A percentile compares a stretch with the other conserved stretches of the same genome.
Conservation (phyloP, 495 filamentous ascomycete genomes). For the Hypoxylon fragiforme region DNA sequence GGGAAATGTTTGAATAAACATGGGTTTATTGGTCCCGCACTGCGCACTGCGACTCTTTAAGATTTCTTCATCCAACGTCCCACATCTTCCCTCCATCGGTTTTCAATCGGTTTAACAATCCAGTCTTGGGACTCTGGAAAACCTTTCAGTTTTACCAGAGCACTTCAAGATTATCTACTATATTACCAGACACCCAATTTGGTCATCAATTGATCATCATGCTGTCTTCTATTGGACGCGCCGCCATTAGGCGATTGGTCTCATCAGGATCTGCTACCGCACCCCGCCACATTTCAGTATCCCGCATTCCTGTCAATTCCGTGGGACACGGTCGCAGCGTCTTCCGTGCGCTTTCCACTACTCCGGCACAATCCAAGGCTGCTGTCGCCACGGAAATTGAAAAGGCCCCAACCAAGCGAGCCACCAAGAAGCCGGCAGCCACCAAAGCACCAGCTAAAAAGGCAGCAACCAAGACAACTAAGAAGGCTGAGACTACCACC, state of each 20-base stretch:
- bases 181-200: background rate
- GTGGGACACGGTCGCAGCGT: conserved; percentile 6
- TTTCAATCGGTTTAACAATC: too few species aligned
- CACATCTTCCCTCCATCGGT: background rate
- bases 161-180: too few species aligned
- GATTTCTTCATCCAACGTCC: background rate
- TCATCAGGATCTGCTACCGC: conserved; percentile 23
- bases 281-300: conserved; percentile 15
- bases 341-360: conserved; percentile 37
- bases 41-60: background rate
- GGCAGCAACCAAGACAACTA: conserved; percentile 24
- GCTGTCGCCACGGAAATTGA: conserved; percentile 2
- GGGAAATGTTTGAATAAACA: background rate
- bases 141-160: background rate
- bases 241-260: conserved; percentile 35
- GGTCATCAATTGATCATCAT: conserved; percentile 31
- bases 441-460: conserved; percentile 26
- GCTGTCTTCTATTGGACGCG: conserved; percentile 43
- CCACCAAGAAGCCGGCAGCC: conserved; percentile 12
- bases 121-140: too few species aligned
- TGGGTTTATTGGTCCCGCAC: background rate
- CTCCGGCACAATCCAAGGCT: conserved; percentile 15
- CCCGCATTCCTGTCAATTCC: conserved; percentile 15
- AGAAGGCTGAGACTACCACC: too few species aligned
- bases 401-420: too few species aligned